Percentiles rank a stretch among this genome's conserved stretches.
Evolutionary conservation across 1,139 yeast species (phyloP).

Genomic region (Meyerozyma guilliermondii): DNA sequence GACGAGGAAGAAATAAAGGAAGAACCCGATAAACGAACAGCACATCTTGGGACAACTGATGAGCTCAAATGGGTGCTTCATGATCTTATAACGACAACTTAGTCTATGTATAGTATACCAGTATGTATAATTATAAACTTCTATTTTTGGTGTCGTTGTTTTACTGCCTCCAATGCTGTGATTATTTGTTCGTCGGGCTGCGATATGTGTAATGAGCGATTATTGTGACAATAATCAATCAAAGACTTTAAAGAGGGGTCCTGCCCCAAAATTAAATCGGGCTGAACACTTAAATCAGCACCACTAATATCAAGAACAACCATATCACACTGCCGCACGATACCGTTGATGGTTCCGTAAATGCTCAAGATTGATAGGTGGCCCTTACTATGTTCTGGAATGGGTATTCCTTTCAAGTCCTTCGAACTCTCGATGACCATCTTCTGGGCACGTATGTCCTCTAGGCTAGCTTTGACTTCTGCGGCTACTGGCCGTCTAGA

Average conservation of each 20-base stretch:
- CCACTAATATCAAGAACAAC: not conserved
- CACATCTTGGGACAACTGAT: constrained; percentile 57
- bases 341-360: not conserved
- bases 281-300: not conserved
- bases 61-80: constrained; percentile 70
- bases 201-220: not conserved
- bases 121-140: not conserved
- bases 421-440: not conserved
- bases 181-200: not conserved
- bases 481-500: not conserved
- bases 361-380: not conserved
- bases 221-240: not conserved
- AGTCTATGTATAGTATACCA: not conserved
- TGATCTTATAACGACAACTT: constrained; percentile 38
- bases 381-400: not conserved
- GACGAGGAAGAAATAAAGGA: constrained; percentile 4
- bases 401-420: not conserved
- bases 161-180: not conserved
- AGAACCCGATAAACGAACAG: constrained; percentile 4
- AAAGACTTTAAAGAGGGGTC: not conserved
- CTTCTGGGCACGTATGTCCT: not conserved
- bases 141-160: not conserved
- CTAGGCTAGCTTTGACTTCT: not conserved
- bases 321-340: not conserved
- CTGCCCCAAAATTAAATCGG: not conserved